Conservation (phyloP, 352 stramenopile genomes). For the Blastocystis sp. region DNA sequence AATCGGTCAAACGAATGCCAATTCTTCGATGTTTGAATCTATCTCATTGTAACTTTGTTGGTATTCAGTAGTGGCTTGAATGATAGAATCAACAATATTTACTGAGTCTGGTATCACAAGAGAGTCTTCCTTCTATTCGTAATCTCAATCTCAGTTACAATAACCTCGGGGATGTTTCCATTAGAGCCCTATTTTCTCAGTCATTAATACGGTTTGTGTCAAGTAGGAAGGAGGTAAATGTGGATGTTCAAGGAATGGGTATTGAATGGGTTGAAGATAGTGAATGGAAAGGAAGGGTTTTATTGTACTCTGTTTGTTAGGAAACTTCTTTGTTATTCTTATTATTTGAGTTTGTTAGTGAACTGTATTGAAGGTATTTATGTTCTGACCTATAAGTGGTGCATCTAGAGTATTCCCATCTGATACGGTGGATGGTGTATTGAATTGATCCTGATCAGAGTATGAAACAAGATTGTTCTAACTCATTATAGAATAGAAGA, state of each 20-base stretch:
- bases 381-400: no score
- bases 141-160: not conserved
- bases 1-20: not conserved
- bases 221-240: not conserved
- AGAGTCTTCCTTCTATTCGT: not conserved
- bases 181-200: not conserved
- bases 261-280: no score
- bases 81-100: not conserved
- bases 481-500: no score
- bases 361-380: no score
- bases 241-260: not conserved
- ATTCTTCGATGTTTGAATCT: not conserved
- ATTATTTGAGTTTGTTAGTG: no score
- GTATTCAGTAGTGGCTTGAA: not conserved
- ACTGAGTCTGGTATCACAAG: not conserved
- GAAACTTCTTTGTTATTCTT: no score
- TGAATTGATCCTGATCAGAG: no score
- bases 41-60: not conserved
- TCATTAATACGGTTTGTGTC: not conserved
- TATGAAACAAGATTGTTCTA: no score
- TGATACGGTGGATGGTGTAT: no score
- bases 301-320: no score
- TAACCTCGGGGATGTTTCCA: not conserved
- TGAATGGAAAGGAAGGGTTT: not conserved
- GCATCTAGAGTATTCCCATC: no score